Conservation (phyloP, 805 yeast species). For the Candida schatavii region DNA sequence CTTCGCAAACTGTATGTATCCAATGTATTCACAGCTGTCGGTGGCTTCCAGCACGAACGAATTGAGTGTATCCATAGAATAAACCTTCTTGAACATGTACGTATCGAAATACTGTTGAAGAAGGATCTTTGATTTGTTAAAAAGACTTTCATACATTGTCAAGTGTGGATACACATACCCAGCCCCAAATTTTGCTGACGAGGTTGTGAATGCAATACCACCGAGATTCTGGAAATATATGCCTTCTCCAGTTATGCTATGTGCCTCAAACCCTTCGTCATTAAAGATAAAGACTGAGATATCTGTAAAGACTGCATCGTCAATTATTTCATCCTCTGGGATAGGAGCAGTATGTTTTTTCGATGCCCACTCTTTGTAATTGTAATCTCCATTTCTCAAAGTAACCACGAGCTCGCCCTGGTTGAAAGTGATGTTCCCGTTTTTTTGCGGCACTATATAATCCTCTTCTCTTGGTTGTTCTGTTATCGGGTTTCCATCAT, state of each 20-base stretch:
- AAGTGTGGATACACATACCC: conserved; percentile 61
- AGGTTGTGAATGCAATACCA: conserved; percentile 53
- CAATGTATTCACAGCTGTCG: conserved; percentile 65
- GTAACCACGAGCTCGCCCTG: conserved; percentile 25
- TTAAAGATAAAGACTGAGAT: conserved; percentile 36
- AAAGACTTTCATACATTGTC: conserved; percentile 39
- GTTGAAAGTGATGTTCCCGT: conserved; percentile 28
- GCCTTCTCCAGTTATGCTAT: conserved; percentile 53
- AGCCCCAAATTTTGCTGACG: conserved; percentile 64
- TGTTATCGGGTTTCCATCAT: conserved; percentile 21
- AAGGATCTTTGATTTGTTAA: conserved; percentile 43
- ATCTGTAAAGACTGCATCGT: conserved; percentile 35
- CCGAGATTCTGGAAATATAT: conserved; percentile 68
- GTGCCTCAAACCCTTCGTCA: conserved; percentile 45
- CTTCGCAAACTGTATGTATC: conserved; percentile 67
- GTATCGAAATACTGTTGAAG: conserved; percentile 39
- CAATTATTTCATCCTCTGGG: conserved; percentile 12
- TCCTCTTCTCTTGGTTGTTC: conserved; percentile 1
- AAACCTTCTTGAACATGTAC: conserved; percentile 17
- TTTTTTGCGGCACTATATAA: conserved; percentile 8
- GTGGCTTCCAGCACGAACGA: conserved; percentile 27
- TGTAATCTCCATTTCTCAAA: conserved; percentile 21
- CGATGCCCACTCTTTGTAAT: conserved; percentile 16
- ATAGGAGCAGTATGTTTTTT: conserved; percentile 13
- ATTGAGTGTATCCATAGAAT: conserved; percentile 38